Percentiles rank a stretch among this genome's conserved stretches.
phyloP scores from a whole-genome alignment of 768 basidiomycete species.

The Tylopilus rubrobrunneus region DNA sequence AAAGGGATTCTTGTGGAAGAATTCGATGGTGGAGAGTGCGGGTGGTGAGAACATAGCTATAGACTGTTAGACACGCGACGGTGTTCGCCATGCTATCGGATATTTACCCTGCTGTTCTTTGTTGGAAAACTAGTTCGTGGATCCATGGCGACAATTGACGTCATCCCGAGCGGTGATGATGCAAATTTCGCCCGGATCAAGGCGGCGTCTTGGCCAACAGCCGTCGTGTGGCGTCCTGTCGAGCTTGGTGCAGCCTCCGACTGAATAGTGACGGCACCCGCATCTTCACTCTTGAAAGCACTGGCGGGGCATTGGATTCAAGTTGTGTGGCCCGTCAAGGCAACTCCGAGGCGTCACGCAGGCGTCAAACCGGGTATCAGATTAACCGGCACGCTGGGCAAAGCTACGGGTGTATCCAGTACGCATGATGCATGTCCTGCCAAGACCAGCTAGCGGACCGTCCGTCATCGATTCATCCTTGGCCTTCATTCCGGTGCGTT shows the following conservation, averaged over 20 bases:
- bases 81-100: neutral
- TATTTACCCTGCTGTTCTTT: neutral
- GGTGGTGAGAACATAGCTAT: conserved; percentile 46
- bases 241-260: too few relatives aligned
- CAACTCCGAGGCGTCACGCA: neutral
- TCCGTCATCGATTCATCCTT: too few relatives aligned
- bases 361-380: neutral
- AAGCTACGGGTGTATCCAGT: too few relatives aligned
- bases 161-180: neutral
- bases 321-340: too few relatives aligned
- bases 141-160: neutral
- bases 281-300: too few relatives aligned
- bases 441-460: too few relatives aligned
- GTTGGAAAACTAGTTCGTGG: too few relatives aligned
- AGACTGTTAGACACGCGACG: neutral
- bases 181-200: neutral
- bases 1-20: conserved; percentile 52
- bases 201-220: neutral
- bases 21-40: conserved; percentile 63
- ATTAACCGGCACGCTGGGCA: neutral
- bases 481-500: too few relatives aligned
- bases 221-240: too few relatives aligned
- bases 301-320: too few relatives aligned
- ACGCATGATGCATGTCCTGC: too few relatives aligned
- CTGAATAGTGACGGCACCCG: neutral